Percentiles rank a stretch among this genome's conserved stretches.
Evolutionary conservation across 495 filamentous ascomycete species (phyloP).

Genomic region (Chaetomium cochliodes): DNA sequence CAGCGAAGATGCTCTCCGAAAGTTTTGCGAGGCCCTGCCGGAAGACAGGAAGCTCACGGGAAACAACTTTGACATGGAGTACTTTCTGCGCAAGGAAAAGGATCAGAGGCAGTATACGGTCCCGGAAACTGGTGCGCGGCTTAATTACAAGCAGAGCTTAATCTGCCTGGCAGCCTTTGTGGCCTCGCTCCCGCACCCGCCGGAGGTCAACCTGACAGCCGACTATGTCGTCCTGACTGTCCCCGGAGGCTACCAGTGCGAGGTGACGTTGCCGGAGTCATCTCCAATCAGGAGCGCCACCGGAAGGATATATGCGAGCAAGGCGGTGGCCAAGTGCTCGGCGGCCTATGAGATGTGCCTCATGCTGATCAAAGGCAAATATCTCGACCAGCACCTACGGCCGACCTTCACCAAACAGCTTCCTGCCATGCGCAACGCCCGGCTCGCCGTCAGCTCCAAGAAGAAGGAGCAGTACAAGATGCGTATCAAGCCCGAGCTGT

Average conservation of each 20-base stretch:
- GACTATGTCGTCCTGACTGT: constrained; percentile 61
- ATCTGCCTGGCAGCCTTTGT: constrained; percentile 59
- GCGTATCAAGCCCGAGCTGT: constrained; percentile 75
- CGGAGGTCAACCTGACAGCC: constrained; percentile 53
- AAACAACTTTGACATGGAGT: constrained; percentile 56
- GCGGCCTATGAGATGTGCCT: constrained; percentile 87
- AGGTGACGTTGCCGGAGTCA: constrained; percentile 74
- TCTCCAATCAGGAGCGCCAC: constrained; percentile 68
- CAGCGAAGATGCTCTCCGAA: constrained; percentile 59
- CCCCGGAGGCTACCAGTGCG: constrained; percentile 68
- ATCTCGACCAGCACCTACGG: constrained; percentile 70
- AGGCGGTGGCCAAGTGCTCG: constrained; percentile 79
- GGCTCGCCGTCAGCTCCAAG: constrained; percentile 76
- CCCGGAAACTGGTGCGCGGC: constrained; percentile 67
- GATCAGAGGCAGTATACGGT: constrained; percentile 61
- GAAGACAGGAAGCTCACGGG: constrained; percentile 70
- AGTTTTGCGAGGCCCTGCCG: constrained; percentile 74
- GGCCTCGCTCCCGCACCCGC: constrained; percentile 58
- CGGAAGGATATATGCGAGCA: constrained; percentile 61
- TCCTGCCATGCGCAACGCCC: constrained; percentile 85
- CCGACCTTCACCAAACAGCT: constrained; percentile 71
- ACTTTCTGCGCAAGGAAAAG: constrained; percentile 55
- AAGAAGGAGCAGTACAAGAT: constrained; percentile 72
- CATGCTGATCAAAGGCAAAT: constrained; percentile 60
- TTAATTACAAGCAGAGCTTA: constrained; percentile 75